Conservation (phyloP, 1,139 yeast species). For the Eremothecium coryli region DNA sequence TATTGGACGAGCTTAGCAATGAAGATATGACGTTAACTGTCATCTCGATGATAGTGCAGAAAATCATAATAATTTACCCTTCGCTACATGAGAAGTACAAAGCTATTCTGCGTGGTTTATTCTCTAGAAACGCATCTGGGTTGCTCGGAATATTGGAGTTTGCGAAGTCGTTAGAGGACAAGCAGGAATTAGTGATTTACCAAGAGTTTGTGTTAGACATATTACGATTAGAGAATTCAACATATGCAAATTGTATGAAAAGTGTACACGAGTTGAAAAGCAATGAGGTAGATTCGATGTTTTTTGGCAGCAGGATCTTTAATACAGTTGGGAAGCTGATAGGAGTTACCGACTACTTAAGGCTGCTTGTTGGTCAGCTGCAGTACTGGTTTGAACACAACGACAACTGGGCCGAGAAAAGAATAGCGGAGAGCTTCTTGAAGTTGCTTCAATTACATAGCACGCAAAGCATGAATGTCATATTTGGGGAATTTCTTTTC, state of each 20-base stretch:
- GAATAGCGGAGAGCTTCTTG: constrained; percentile 17
- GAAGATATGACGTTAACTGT: constrained; percentile 11
- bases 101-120: constrained; percentile 8
- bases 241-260: constrained; percentile 13
- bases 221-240: constrained; percentile 7
- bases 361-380: constrained; percentile 24
- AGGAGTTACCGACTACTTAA: constrained; percentile 22
- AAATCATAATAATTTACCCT: constrained; percentile 20
- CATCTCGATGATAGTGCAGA: constrained; percentile 16
- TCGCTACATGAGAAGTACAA: constrained; percentile 13
- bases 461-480: constrained; percentile 16
- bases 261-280: constrained; percentile 13
- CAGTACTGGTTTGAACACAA: constrained; percentile 13
- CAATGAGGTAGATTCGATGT: constrained; percentile 21
- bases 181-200: constrained; percentile 12
- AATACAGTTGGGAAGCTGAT: constrained; percentile 24
- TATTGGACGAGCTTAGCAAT: constrained; percentile 8
- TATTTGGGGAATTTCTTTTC: constrained; percentile 23
- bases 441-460: constrained; percentile 29
- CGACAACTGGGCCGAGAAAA: constrained; percentile 1
- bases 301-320: constrained; percentile 33
- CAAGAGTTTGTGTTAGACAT: constrained; percentile 13
- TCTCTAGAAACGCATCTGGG: constrained; percentile 8
- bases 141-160: constrained; percentile 15
- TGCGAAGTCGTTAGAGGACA: constrained; percentile 10